Evolutionary conservation across 345 rosid species (phyloP).

Genomic region (Gossypium raimondii): DNA sequence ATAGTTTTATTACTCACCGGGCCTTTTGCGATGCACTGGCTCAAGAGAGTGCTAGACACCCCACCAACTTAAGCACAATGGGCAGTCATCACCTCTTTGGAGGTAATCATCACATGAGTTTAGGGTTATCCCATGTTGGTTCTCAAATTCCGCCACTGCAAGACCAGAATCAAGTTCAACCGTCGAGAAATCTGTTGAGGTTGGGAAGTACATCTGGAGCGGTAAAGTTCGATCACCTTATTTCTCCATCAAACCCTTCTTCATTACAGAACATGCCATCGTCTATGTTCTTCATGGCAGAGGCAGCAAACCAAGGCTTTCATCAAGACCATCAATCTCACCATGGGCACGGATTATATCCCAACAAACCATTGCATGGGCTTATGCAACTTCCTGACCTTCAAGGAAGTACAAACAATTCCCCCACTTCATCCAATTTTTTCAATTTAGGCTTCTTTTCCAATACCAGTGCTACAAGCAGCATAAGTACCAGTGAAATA

Average conservation of each 20-base stretch:
- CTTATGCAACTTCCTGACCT: constrained; percentile 52
- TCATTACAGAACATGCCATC: constrained; percentile 29
- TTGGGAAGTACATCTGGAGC: constrained; percentile 37
- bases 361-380: constrained; percentile 37
- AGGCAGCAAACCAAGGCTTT: constrained; percentile 42
- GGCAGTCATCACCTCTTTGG: constrained; percentile 53
- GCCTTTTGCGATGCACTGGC: constrained; percentile 87
- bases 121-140: constrained; percentile 49
- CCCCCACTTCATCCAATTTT: constrained; percentile 29
- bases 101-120: constrained; percentile 27
- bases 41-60: constrained; percentile 68
- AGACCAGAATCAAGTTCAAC: constrained; percentile 24
- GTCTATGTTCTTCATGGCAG: constrained; percentile 50
- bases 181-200: constrained; percentile 38
- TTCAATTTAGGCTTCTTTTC: constrained; percentile 64
- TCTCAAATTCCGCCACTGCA: constrained; percentile 36
- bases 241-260: constrained; percentile 36
- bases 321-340: constrained; percentile 29
- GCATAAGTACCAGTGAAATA: constrained; percentile 21
- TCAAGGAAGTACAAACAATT: constrained; percentile 24
- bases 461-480: constrained; percentile 28
- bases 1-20: constrained; percentile 84
- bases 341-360: constrained; percentile 26
- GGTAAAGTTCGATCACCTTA: constrained; percentile 46
- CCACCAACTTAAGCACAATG: constrained; percentile 45